phyloP scores from a whole-genome alignment of 495 filamentous ascomycete genomes.

The Penicillium arizonense region DNA sequence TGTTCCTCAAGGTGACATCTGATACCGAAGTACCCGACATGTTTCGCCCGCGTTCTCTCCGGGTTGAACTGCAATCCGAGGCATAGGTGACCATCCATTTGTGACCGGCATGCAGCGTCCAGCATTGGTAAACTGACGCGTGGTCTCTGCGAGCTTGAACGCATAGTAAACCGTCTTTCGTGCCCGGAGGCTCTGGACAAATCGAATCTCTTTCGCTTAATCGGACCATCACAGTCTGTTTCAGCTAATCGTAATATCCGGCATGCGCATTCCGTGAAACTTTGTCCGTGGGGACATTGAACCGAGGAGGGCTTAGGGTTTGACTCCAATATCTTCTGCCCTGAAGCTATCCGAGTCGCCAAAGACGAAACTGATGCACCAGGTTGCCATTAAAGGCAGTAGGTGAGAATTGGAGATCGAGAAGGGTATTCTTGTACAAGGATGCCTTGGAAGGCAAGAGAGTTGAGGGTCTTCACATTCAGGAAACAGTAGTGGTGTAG shows the following conservation, averaged over 20 bases:
- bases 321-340: conserved; percentile 32
- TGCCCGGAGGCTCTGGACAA: conserved; percentile 37
- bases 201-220: conserved; percentile 35
- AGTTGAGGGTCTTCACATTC: conserved; percentile 21
- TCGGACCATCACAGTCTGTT: conserved; percentile 25
- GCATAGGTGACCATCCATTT: conserved; percentile 35
- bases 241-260: conserved; percentile 34
- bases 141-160: conserved; percentile 29
- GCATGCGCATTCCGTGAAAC: conserved; percentile 41
- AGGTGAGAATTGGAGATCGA: conserved; percentile 21
- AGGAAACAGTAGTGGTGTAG: conserved; percentile 12
- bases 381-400: conserved; percentile 15
- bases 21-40: conserved; percentile 30
- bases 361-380: not conserved
- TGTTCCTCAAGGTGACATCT: conserved; percentile 30
- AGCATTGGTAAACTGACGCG: conserved; percentile 50
- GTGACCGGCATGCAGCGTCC: conserved; percentile 41
- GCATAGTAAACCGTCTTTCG: conserved; percentile 49
- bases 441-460: conserved; percentile 31
- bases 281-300: conserved; percentile 23
- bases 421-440: conserved; percentile 35
- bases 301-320: conserved; percentile 43
- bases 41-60: conserved; percentile 38
- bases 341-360: not conserved
- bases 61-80: conserved; percentile 15